Base-by-base conservation (phyloP, 1,284 basidiomycete genomes). In the Wallemia ichthyophaga region DNA sequence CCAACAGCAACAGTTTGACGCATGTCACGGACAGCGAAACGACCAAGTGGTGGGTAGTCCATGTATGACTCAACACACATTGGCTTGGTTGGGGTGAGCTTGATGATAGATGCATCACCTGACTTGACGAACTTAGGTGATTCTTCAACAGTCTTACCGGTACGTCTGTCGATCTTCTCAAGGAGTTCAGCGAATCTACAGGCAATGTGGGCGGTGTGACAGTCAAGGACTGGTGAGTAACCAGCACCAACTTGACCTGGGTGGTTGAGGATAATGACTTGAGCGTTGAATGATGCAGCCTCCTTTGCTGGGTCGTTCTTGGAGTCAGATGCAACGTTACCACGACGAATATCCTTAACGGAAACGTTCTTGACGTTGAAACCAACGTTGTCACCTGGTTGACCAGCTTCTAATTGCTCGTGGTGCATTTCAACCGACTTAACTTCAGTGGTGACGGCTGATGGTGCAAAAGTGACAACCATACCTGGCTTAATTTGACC, bases 391-490 rank as follows among this genome's bases (percentile, higher is more conserved):
- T 98, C 92, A 80, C 94, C 94, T 63, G 92, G 92, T 63, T 78
- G 69, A 78, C 94, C 94, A 75, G 87, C 79, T 71, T 78, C 78
- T 73, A 99, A 87, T 74, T 92, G 87, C 75, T 98, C 92, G 84
- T 96, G 92, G 75, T 98, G 94, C 94, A 98, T 98, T 78, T 98
- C 92, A 73, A 98, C 92, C 66, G 87, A 95, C 82, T 96, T 96
- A 77, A 98, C 92, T 85, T 98, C 94, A 75, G 94, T 99, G 74
- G 91, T 96, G 68, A 99, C 91, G 77, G 89, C 89, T 65, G 87
- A 73, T 64, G 92, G 92, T 66, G 94, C 92, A 62, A 73, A 73
- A 65, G 65, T 69, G 64, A 73, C 72, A 60, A 73, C 71, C 92
- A 98, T 96, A 73, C 92, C 91, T 69, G 89, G 85, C 81, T 96